Percentiles rank a stretch among this genome's conserved stretches.
phyloP scores from a whole-genome alignment of 1,139 yeast genomes.

The Kodamaea sp. region DNA sequence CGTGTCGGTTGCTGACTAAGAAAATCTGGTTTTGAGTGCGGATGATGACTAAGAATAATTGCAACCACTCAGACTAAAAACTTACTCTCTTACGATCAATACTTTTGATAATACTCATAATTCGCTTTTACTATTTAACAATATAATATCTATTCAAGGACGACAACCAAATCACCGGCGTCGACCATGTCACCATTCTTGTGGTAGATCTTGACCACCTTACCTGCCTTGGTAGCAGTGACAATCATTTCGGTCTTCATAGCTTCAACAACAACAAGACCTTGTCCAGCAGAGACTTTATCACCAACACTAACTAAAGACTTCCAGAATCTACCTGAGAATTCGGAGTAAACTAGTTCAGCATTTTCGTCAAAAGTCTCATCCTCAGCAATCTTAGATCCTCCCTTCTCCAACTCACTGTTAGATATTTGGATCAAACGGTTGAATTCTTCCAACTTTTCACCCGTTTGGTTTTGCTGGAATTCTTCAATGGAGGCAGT shows the following conservation, averaged over 20 bases:
- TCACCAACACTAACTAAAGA: slow-evolving; percentile 83
- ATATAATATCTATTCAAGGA: slow-evolving; percentile 41
- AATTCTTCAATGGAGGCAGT: slow-evolving; percentile 70
- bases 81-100: too few relatives aligned
- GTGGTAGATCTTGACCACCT: slow-evolving; percentile 74
- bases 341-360: slow-evolving; percentile 85
- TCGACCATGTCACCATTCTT: slow-evolving; percentile 94
- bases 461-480: slow-evolving; percentile 69
- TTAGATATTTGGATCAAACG: slow-evolving; percentile 80
- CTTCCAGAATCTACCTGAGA: slow-evolving; percentile 97
- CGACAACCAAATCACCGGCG: slow-evolving; percentile 92
- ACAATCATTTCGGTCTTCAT: slow-evolving; percentile 98
- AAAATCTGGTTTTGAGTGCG: too few relatives aligned
- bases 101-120: not conserved
- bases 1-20: too few relatives aligned
- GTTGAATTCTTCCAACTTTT: slow-evolving; percentile 81
- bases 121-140: not conserved
- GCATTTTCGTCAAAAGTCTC: slow-evolving; percentile 72
- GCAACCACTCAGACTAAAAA: too few relatives aligned
- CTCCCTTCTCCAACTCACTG: slow-evolving; percentile 63
- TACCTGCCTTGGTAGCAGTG: slow-evolving; percentile 70
- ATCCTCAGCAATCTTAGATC: slow-evolving; percentile 39
- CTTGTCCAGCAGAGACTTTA: slow-evolving; percentile 69
- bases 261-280: slow-evolving; percentile 88
- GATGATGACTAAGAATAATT: too few relatives aligned